Evolutionary conservation across 768 basidiomycete genomes (phyloP).

Genomic region (Filobasidium floriforme): DNA sequence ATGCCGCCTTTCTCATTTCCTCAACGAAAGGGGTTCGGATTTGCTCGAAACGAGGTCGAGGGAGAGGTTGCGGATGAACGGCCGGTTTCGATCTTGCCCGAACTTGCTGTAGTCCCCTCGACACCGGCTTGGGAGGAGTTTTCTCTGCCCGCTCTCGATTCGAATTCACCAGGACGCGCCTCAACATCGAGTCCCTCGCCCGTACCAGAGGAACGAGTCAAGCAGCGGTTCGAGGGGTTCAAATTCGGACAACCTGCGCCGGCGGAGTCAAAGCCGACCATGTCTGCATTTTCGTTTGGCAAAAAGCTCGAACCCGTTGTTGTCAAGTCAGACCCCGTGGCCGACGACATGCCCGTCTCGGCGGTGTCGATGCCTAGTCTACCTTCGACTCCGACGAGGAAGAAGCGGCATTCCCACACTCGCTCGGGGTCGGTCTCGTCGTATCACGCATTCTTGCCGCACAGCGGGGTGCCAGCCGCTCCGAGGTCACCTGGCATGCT

Average conservation of each 20-base stretch:
- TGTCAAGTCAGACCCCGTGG: not conserved
- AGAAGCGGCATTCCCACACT: constrained; percentile 5
- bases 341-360: not conserved
- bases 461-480: not conserved
- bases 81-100: not conserved
- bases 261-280: not conserved
- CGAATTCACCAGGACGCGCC: not conserved
- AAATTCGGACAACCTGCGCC: not conserved
- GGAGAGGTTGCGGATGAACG: not conserved
- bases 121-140: constrained; percentile 6
- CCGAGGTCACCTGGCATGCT: not conserved
- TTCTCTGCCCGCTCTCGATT: not conserved
- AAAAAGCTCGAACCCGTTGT: not conserved
- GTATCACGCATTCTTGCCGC: constrained; percentile 1
- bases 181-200: not conserved
- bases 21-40: not conserved
- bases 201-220: not conserved
- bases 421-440: constrained; percentile 1
- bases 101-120: not conserved
- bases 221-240: constrained; percentile 1
- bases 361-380: not conserved
- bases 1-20: not conserved
- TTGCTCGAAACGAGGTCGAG: not conserved
- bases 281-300: not conserved
- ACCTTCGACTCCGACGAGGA: constrained; percentile 3